Conservation (phyloP, 106 monocot species). For the Triglochin maritima region DNA sequence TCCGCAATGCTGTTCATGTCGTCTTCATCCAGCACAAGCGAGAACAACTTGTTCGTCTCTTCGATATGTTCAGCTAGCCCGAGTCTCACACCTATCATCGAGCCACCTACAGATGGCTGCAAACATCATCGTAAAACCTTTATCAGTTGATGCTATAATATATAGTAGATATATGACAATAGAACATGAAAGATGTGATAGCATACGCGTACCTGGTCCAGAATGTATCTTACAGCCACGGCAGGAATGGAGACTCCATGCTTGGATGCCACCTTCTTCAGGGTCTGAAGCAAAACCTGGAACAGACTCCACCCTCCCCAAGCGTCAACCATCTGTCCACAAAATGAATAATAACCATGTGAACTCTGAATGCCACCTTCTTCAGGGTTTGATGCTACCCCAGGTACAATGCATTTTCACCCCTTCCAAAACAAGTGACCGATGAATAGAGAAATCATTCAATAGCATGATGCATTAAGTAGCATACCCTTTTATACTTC, state of each 20-base stretch:
- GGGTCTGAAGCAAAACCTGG: conserved; percentile 59
- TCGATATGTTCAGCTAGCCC: conserved; percentile 76
- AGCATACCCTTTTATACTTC: conserved; percentile 81
- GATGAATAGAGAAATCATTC: neutral
- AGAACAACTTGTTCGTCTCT: conserved; percentile 65
- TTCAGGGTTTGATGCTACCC: too few relatives aligned
- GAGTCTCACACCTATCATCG: conserved; percentile 93
- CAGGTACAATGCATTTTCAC: too few relatives aligned
- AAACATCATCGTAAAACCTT: conserved; percentile 5
- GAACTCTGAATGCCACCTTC: too few relatives aligned
- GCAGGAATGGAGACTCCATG: conserved; percentile 75
- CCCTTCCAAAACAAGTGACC: too few relatives aligned
- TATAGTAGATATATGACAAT: neutral
- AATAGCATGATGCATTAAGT: neutral
- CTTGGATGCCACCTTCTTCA: conserved; percentile 64
- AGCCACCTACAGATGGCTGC: conserved; percentile 80
- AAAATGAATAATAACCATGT: neutral
- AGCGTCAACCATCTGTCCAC: conserved; percentile 81
- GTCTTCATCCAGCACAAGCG: conserved; percentile 66
- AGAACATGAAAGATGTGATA: too few relatives aligned
- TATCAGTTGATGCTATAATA: neutral
- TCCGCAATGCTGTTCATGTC: conserved; percentile 58
- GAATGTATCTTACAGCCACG: conserved; percentile 83
- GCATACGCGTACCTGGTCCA: conserved; percentile 92
- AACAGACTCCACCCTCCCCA: conserved; percentile 85